A percentile compares a stretch with the other conserved stretches of the same genome.
These are phyloP conservation scores for Irpex lacteus DNA, from an alignment of 1,284 basidiomycete species.

Conservation along the genomic window DNA sequence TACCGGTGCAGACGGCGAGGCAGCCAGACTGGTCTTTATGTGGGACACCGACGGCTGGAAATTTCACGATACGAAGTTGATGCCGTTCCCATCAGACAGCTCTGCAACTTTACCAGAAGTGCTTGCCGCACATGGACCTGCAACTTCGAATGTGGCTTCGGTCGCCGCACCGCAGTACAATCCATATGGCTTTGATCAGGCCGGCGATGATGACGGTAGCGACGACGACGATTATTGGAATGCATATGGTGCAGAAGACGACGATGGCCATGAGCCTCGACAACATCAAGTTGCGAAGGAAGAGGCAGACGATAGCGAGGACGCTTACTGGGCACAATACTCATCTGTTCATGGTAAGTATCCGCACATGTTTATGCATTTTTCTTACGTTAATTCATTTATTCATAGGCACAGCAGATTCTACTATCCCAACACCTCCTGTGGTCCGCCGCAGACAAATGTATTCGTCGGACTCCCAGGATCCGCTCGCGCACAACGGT, in stretches of 20 bases:
- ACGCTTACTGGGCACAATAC: constrained; percentile 76
- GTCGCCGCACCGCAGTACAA: constrained; percentile 12
- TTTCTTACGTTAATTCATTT: neutral
- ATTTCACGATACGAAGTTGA: constrained; percentile 64
- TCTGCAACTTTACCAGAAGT: constrained; percentile 38
- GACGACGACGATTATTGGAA: constrained; percentile 66
- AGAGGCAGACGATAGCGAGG: constrained; percentile 44
- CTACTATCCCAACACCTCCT: constrained; percentile 37
- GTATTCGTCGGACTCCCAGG: constrained; percentile 18
- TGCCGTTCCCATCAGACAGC: constrained; percentile 70
- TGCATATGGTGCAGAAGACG: constrained; percentile 41
- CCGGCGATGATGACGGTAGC: constrained; percentile 36
- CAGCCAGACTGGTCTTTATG: constrained; percentile 62
- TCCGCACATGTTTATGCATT: neutral
- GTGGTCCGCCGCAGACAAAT: constrained; percentile 25
- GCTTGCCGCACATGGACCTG: constrained; percentile 8
- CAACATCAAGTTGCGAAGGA: constrained; percentile 21
- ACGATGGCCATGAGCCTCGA: constrained; percentile 25
- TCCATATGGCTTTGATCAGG: constrained; percentile 20
- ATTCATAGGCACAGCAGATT: constrained; percentile 37
- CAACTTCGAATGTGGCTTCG: constrained; percentile 14
- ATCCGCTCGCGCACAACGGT: constrained; percentile 18
- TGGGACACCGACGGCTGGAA: constrained; percentile 64
- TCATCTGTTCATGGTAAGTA: constrained; percentile 61
- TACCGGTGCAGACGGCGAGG: constrained; percentile 24